Base-by-base conservation (phyloP, 345 rosid species). In the Lumnitzera littorea region DNA sequence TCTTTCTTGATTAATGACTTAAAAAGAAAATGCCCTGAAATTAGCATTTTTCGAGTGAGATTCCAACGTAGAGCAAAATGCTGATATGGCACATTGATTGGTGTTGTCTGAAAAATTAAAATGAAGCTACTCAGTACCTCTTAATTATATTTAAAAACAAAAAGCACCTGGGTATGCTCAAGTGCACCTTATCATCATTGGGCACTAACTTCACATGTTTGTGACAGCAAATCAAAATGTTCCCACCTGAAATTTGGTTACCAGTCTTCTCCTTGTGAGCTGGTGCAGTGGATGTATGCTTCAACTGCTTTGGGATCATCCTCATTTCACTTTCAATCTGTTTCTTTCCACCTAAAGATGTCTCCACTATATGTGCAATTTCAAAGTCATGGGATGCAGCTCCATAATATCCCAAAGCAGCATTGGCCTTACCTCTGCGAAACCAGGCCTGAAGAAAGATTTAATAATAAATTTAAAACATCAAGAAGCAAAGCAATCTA, bases 361-460 rank as follows among this genome's bases (percentile, higher is more conserved):
- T 65, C 76, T 84, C 95, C 63, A 76, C 48, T 31, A 62, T 65
- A 68, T 74, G 69, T 48, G 95, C 86, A 61, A 79, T 70, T 29
- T 74, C 72, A 41, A 86, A 78, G 69, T 91, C 90, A 58, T 14
- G 66, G 53, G 74, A n/a, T 27, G 90, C 88, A 74, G 79, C 82
- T 65, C 62, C 64, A 48, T 67, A 75, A 24, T 86, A 74, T 57
- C 78, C 86, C 64, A 86, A 68, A 70, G 82, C 67, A 50, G 74
- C 82, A 77, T 86, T 88, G 67, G 73, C 78, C 78, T 91, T 88
- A 50, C 87, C 95, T 70, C 95, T 81, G 84, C 95, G 78, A 69
- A 80, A 86, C 95, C 96, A 91, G 29, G 47, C 66, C 36, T 25
- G 46, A 48, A 51, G 63, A 36, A 61, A 61, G 51, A 12, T 61